Evolutionary conservation across 2,329 filamentous ascomycete genomes (phyloP).

Genomic region (Ophiostoma australiae): DNA sequence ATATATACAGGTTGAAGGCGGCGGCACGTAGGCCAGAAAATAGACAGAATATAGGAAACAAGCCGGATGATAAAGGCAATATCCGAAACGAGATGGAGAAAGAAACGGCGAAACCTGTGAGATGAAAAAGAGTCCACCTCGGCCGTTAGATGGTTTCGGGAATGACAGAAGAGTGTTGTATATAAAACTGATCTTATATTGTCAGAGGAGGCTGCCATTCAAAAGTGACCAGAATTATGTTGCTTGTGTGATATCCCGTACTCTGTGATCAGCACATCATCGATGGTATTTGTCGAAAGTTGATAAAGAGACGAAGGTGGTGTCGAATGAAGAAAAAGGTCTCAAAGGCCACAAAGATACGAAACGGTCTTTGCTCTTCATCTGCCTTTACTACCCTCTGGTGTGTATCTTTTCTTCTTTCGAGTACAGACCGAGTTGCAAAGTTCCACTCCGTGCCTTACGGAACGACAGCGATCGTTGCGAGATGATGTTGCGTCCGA

Average conservation of each 20-base stretch:
- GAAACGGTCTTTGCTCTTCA: not conserved
- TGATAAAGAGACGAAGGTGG: not conserved
- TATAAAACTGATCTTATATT: not conserved
- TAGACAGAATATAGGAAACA: not conserved
- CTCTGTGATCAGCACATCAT: not conserved
- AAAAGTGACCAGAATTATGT: not conserved
- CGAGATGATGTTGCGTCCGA: not conserved
- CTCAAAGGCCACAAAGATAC: not conserved
- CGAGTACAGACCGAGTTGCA: not conserved
- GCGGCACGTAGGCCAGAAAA: not conserved
- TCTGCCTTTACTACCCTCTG: not conserved
- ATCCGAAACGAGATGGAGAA: not conserved
- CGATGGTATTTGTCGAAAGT: not conserved
- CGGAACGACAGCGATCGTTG: not conserved
- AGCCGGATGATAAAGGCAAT: not conserved
- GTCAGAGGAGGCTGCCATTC: not conserved
- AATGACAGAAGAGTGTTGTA: not conserved
- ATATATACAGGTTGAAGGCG: not conserved
- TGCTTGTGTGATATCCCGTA: not conserved
- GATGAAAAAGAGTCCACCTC: not conserved
- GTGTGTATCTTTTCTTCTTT: not conserved
- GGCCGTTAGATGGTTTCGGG: not conserved
- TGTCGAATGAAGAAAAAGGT: not conserved
- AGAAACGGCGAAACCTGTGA: not conserved
- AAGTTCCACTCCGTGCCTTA: not conserved